phyloP scores from a whole-genome alignment of 176 grass and related monocot species.

The Puccinellia tenuiflora region DNA sequence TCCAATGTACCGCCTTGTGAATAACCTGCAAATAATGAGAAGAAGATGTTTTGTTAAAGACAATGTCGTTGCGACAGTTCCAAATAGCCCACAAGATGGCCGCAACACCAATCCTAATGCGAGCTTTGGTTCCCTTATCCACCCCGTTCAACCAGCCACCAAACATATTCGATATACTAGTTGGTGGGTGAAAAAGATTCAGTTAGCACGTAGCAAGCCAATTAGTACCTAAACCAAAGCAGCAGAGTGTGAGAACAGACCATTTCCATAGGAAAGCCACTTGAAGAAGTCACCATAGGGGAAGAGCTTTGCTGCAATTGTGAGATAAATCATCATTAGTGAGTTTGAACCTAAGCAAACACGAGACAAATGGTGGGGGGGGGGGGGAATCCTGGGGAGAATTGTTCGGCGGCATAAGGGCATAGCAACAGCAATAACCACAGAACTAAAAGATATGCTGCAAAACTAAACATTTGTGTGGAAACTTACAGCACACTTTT shows the following conservation, averaged over 20 bases:
- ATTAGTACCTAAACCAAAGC: not conserved
- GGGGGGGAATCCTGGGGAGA: too few species aligned
- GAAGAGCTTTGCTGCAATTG: conserved; percentile 73
- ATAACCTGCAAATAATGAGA: too few species aligned
- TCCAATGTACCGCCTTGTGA: too few species aligned
- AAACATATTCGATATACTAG: too few species aligned
- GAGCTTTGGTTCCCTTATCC: conserved; percentile 85
- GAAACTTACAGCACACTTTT: not conserved
- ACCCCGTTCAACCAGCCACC: too few species aligned
- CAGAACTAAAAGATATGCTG: not conserved
- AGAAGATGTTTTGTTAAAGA: too few species aligned
- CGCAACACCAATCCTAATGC: too few species aligned
- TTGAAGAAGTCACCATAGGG: conserved; percentile 73
- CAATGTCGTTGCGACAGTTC: too few species aligned
- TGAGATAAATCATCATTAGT: not conserved
- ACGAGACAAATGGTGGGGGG: too few species aligned
- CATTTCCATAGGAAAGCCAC: conserved; percentile 96
- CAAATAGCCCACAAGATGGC: too few species aligned
- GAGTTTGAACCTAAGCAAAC: not conserved
- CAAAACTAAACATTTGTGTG: not conserved
- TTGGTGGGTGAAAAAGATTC: conserved; percentile 45
- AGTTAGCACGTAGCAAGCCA: not conserved
- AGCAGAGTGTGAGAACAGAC: conserved; percentile 21
- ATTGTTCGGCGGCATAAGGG: not conserved
- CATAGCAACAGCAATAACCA: not conserved